phyloP scores from a whole-genome alignment of 108 stramenopile genomes.

The Cyclostephanos invisitatus region DNA sequence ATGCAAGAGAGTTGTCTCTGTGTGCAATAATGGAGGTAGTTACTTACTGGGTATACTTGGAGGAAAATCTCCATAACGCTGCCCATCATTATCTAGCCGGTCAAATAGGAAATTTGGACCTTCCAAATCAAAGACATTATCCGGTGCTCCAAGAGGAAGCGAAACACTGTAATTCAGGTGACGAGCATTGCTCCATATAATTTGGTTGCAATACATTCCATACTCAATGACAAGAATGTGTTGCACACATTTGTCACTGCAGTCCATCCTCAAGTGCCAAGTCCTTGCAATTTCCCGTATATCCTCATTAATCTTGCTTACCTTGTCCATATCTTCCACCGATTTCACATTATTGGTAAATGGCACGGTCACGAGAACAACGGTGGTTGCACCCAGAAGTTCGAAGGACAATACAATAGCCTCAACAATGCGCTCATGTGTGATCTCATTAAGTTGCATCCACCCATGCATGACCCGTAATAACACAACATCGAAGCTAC shows the following conservation, averaged over 20 bases:
- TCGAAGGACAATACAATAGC: slow-evolving; percentile 27
- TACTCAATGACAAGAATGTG: slow-evolving; percentile 19
- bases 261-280: slow-evolving; percentile 13
- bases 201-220: slow-evolving; percentile 4
- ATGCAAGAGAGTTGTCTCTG: no score
- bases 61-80: no score
- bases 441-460: slow-evolving; percentile 31
- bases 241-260: neutral
- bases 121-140: neutral
- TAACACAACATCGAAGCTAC: slow-evolving; percentile 40
- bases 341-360: slow-evolving; percentile 41
- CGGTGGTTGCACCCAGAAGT: slow-evolving; percentile 24
- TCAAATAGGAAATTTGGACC: slow-evolving; percentile 1
- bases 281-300: slow-evolving; percentile 24
- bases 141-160: neutral
- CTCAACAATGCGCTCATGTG: slow-evolving; percentile 21
- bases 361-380: slow-evolving; percentile 28
- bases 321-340: slow-evolving; percentile 13
- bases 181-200: slow-evolving; percentile 8
- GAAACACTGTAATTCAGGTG: slow-evolving; percentile 5
- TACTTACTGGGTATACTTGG: no score
- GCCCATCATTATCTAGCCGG: neutral
- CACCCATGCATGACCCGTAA: slow-evolving; percentile 48
- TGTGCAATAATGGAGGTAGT: no score
- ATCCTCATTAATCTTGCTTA: slow-evolving; percentile 23